Evolutionary conservation across 345 rosid species (phyloP), one percentile per base, ranked within the genome.

Genomic region (Moricandia arvensis): DNA sequence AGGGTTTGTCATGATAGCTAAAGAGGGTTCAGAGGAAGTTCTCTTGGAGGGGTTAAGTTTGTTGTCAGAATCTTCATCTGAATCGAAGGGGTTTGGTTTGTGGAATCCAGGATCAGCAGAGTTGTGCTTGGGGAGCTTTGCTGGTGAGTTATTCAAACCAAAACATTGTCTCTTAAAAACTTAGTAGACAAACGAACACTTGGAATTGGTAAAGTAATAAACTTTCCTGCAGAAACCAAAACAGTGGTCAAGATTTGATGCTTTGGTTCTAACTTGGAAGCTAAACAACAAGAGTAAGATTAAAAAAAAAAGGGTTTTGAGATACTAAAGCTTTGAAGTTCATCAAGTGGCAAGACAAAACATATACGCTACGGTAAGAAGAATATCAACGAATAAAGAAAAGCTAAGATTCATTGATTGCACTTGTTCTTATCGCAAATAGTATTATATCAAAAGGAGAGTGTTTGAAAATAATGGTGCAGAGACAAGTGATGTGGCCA

Each of bases 91-190:
- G 31, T 2, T 29, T 29, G 4, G 31, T 29, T 29, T 29, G 31
- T 2, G 31, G 31, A 21, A 21, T 21, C 24, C 31, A 29, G 31
- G 84, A 79, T 83, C 91, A 69, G 69, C 83, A 1, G 84, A 72
- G 81, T 80, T 79, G 72, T 87, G 91, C 75, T 86, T 89, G 11
- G 75, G 45, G 69, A 67, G 76, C 80, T 80, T 89, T 37, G 86
- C 21, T 0, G 91, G 95, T 53, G 97, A 88, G 77, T 83, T n/a
- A 79, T 70, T 91, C 17, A 69, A 81, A 66, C 88, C n/a, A 69
- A 82, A n/a, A 86, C 97, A n/a, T n/a, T 65, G 55, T 68, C n/a
- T 60, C 58, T 15, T n/a, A n/a, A n/a, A 16, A 49, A 82, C 2
- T 18, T 18, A 21, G 17, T 0, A 2, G 35, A 17, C 45, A 33